A percentile compares a stretch with the other conserved stretches of the same genome.
These are phyloP conservation scores for Setaria viridis DNA, from an alignment of 202 grass and related monocot genomes.

Conservation along the genomic window DNA sequence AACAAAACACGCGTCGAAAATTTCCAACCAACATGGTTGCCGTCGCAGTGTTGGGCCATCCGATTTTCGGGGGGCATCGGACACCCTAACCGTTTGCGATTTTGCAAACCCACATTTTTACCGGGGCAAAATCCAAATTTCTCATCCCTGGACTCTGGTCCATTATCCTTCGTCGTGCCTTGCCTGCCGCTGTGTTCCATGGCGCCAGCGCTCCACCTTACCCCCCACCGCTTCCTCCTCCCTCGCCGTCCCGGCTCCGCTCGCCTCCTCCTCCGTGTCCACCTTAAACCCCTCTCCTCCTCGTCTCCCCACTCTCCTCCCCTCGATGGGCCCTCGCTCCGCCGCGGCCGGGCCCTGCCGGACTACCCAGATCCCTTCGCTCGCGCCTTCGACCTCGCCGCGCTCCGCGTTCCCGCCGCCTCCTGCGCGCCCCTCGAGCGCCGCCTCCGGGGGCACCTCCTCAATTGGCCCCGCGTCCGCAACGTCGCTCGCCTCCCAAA, in stretches of 20 bases:
- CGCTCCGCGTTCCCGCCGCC: slow-evolving; percentile 75
- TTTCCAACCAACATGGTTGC: too few relatives aligned
- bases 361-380: slow-evolving; percentile 41
- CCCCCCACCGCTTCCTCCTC: slow-evolving; percentile 17
- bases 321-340: slow-evolving; percentile 70
- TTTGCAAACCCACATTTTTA: too few relatives aligned
- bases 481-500: slow-evolving; percentile 65
- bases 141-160: too few relatives aligned
- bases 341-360: slow-evolving; percentile 35
- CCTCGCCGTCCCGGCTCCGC: slow-evolving; percentile 8
- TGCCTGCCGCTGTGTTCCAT: neutral
- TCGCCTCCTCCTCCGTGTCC: slow-evolving; percentile 18
- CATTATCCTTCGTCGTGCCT: too few relatives aligned
- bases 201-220: slow-evolving; percentile 32
- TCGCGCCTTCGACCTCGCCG: slow-evolving; percentile 74
- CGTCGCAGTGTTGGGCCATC: too few relatives aligned
- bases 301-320: neutral
- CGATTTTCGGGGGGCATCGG: too few relatives aligned
- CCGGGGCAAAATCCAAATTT: too few relatives aligned
- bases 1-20: too few relatives aligned
- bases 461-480: slow-evolving; percentile 86
- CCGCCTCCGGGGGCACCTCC: slow-evolving; percentile 87
- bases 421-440: slow-evolving; percentile 78
- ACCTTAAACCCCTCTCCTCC: slow-evolving; percentile 33
- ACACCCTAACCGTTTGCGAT: too few relatives aligned